Conservation (phyloP, 257 asterid genomes). For the Galeopsis tetrahit region DNA sequence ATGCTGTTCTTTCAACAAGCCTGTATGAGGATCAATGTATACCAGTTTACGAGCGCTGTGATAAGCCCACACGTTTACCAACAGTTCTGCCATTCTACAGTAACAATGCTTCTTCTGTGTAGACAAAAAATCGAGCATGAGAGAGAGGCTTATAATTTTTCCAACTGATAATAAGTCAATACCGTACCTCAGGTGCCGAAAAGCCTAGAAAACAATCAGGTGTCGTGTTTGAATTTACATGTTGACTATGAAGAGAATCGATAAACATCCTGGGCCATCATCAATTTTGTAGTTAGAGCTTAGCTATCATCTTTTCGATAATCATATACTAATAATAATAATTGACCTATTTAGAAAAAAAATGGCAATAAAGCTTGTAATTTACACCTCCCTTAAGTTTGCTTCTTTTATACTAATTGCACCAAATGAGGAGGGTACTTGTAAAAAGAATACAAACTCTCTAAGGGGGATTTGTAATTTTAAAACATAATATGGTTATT, state of each 20-base stretch:
- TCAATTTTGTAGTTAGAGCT: constrained; percentile 34
- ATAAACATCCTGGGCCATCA: constrained; percentile 73
- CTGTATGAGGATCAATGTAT: constrained; percentile 78
- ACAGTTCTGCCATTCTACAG: constrained; percentile 75
- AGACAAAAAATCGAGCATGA: constrained; percentile 34
- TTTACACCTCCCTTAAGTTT: not conserved
- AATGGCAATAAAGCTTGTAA: not conserved
- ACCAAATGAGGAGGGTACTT: not conserved
- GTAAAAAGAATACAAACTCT: not conserved
- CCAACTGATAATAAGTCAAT: not conserved
- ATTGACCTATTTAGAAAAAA: not conserved
- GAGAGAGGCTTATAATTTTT: constrained; percentile 1
- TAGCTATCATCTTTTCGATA: constrained; percentile 13
- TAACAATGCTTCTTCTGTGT: constrained; percentile 84
- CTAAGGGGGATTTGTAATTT: not conserved
- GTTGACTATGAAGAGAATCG: constrained; percentile 80
- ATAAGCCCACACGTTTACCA: constrained; percentile 97
- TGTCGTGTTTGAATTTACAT: constrained; percentile 43
- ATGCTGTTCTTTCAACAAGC: constrained; percentile 76
- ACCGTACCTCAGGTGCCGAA: constrained; percentile 68
- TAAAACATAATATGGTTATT: not conserved
- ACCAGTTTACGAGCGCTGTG: constrained; percentile 89
- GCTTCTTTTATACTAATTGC: not conserved
- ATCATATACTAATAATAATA: not conserved
- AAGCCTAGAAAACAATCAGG: constrained; percentile 65